Conservation (phyloP, 768 basidiomycete genomes). For the Gautieria morchelliformis region DNA sequence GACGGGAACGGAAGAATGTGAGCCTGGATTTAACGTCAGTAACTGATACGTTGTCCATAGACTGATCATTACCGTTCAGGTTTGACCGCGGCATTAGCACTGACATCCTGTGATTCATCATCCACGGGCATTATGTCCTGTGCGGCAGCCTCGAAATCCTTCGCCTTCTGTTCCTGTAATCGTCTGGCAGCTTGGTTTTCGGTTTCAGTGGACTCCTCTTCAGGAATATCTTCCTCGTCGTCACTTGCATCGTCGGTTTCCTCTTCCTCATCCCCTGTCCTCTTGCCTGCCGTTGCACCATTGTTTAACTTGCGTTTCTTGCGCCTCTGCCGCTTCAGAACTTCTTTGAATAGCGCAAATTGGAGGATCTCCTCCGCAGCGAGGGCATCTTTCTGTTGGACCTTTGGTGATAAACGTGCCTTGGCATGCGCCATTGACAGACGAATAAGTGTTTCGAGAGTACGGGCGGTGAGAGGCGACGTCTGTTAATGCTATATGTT, state of each 20-base stretch:
- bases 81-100: constrained; percentile 17
- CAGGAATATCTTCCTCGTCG: constrained; percentile 42
- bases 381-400: constrained; percentile 76
- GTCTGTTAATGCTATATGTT: constrained; percentile 46
- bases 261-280: constrained; percentile 29
- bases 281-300: constrained; percentile 36
- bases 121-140: constrained; percentile 24
- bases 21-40: constrained; percentile 35
- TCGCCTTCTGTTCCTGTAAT: constrained; percentile 26
- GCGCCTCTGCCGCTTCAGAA: constrained; percentile 65
- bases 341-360: constrained; percentile 97
- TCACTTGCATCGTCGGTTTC: constrained; percentile 35
- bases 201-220: constrained; percentile 21
- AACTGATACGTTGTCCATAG: neutral
- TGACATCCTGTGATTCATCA: constrained; percentile 35
- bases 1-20: constrained; percentile 67
- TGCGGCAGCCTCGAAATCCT: constrained; percentile 9
- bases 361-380: constrained; percentile 93
- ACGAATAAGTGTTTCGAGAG: constrained; percentile 96
- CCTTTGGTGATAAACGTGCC: constrained; percentile 76
- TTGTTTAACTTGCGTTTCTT: constrained; percentile 85
- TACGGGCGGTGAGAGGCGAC: constrained; percentile 94
- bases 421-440: constrained; percentile 97
- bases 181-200: constrained; percentile 10
- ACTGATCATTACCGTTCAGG: constrained; percentile 45